Base-by-base conservation (phyloP, 148 eudicot species). In the Vaccinium myrtillus region DNA sequence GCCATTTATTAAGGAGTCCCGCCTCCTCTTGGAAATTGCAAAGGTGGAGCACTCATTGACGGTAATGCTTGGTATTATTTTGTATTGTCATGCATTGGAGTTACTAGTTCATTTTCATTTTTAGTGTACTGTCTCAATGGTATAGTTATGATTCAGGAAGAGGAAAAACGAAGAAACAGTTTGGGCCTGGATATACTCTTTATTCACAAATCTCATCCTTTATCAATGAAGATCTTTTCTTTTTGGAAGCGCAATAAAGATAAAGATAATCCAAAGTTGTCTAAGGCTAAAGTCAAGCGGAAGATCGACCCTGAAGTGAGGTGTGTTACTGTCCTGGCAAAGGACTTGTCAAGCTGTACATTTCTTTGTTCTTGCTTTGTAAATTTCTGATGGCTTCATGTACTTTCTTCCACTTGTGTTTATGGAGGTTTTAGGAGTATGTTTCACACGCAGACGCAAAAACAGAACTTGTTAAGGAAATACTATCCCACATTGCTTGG, bases 31-130 rank as follows among this genome's bases (percentile, higher is more conserved):
- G 18, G 89, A 89, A 80, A 77, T 87, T 75, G 84, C 78, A 54
- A 89, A 87, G 75, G 81, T 89, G 77, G 91, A 89, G 73, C 89
- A 87, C 27, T 79, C 89, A n/a, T 77, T 89, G 84, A 89, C 86
- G 89, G 90, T 88, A 86, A 70, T 46, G 54, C 81, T 48, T 19
- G 30, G 8, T 55, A 50, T 58, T 32, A 19, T 30, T 5, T 8
- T 43, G 8, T 54, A 53, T 84, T 21, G 18, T 78, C 54, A 16
- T 56, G 15, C 75, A 16, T 69, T 79, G 18, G 36, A 19, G 11
- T 49, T 25, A 15, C 8, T 2, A 25, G 13, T 75, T 58, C 21
- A 49, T 79, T 46, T 6, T 55, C 23, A 32, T 61, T 27, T 54
- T 9, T 30, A 4, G 46, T 55, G 51, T 67, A 56, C 32, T 30